phyloP scores from a whole-genome alignment of 805 yeast species.

The Ogataea trehalophila region DNA sequence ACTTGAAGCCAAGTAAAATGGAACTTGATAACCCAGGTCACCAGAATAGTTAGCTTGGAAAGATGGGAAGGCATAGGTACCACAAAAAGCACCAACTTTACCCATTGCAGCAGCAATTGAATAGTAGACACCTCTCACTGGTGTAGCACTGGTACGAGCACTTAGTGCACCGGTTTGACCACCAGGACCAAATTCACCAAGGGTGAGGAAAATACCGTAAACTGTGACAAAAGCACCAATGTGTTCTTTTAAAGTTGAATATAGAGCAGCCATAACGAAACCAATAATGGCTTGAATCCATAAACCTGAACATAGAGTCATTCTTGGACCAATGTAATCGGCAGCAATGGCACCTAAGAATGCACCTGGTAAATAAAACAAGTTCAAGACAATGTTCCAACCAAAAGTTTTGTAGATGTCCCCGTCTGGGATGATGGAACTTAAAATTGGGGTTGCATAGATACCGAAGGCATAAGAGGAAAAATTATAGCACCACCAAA shows the following conservation, averaged over 20 bases:
- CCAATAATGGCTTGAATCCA: slow-evolving; percentile 73
- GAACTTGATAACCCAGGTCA: slow-evolving; percentile 60
- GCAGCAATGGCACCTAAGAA: slow-evolving; percentile 78
- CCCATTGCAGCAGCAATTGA: slow-evolving; percentile 91
- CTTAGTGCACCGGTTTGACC: slow-evolving; percentile 86
- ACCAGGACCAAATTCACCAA: slow-evolving; percentile 95
- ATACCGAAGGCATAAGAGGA: slow-evolving; percentile 83
- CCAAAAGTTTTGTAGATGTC: slow-evolving; percentile 75
- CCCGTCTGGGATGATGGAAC: slow-evolving; percentile 50
- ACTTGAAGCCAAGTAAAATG: slow-evolving; percentile 78
- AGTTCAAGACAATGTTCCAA: slow-evolving; percentile 85
- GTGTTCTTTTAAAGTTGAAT: slow-evolving; percentile 48
- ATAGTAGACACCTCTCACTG: slow-evolving; percentile 87
- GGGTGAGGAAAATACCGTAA: slow-evolving; percentile 79
- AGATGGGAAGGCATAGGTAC: slow-evolving; percentile 83
- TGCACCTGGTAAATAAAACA: slow-evolving; percentile 88
- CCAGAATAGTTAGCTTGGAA: slow-evolving; percentile 61
- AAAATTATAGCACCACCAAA: slow-evolving; percentile 93
- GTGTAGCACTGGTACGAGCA: slow-evolving; percentile 79
- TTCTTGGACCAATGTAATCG: slow-evolving; percentile 88
- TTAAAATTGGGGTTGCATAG: slow-evolving; percentile 70
- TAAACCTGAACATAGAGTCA: slow-evolving; percentile 69
- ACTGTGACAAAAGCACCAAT: slow-evolving; percentile 79
- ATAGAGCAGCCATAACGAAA: slow-evolving; percentile 73
- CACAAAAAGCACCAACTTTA: slow-evolving; percentile 88